These are phyloP conservation scores for Colletotrichum zoysiae DNA, from an alignment of 2,329 filamentous ascomycete species.

Conservation along the genomic window DNA sequence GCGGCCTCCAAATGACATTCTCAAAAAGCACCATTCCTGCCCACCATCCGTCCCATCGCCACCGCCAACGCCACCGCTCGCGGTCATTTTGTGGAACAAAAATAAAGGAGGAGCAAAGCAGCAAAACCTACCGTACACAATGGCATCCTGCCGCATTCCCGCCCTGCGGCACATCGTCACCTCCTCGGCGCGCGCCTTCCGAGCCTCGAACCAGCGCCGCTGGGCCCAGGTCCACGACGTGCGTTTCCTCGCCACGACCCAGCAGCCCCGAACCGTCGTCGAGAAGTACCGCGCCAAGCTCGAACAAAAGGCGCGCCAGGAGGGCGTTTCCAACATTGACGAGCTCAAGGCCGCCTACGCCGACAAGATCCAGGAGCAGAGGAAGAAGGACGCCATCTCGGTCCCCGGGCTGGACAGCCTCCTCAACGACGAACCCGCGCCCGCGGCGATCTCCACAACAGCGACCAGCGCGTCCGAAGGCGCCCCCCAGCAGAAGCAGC, in stretches of 20 bases:
- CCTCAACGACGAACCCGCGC: slow-evolving; percentile 47
- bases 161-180: slow-evolving; percentile 61
- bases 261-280: slow-evolving; percentile 73
- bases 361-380: slow-evolving; percentile 82
- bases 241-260: slow-evolving; percentile 87
- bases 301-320: slow-evolving; percentile 80
- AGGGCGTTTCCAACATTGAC: slow-evolving; percentile 77
- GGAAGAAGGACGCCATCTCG: slow-evolving; percentile 73
- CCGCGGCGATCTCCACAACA: slow-evolving; percentile 44
- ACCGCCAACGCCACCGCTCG: slow-evolving; percentile 5
- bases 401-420: slow-evolving; percentile 51
- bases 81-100: too few species aligned
- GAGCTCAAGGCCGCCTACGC: slow-evolving; percentile 86
- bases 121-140: slow-evolving; percentile 46
- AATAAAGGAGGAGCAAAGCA: background rate
- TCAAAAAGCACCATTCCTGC: slow-evolving; percentile 8
- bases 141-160: slow-evolving; percentile 63
- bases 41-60: background rate
- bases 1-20: slow-evolving; percentile 28
- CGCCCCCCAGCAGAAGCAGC: background rate
- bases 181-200: slow-evolving; percentile 50
- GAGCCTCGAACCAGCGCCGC: slow-evolving; percentile 72
- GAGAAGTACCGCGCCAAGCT: slow-evolving; percentile 93
- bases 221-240: slow-evolving; percentile 95
- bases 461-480: slow-evolving; percentile 6